Evolutionary conservation across 2,329 filamentous ascomycete genomes (phyloP).

Genomic region (Cladosporium sp.): DNA sequence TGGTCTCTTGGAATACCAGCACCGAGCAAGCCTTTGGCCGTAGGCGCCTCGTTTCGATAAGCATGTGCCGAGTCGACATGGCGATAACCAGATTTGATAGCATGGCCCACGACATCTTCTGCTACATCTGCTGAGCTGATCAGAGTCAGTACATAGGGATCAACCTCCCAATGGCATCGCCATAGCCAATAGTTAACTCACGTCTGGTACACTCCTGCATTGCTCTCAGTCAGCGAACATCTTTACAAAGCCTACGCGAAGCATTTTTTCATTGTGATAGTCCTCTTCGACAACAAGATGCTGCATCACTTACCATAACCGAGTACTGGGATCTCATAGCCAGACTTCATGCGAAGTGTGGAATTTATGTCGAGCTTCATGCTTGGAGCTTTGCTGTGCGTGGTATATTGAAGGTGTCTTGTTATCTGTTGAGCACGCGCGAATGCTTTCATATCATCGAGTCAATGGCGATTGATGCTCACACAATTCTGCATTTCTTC

Average conservation of each 20-base stretch:
- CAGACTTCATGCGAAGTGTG: slow-evolving; percentile 58
- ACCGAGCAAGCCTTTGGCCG: slow-evolving; percentile 54
- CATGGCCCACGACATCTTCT: slow-evolving; percentile 60
- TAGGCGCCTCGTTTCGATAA: slow-evolving; percentile 62
- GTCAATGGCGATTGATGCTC: background rate
- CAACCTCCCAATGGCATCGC: too few relatives aligned
- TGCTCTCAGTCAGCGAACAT: background rate
- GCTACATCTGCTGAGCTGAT: slow-evolving; percentile 57
- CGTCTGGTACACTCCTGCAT: slow-evolving; percentile 40
- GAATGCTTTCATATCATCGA: slow-evolving; percentile 8
- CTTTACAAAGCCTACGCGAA: background rate
- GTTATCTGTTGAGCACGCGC: background rate
- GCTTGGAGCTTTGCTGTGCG: background rate
- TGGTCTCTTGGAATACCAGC: slow-evolving; percentile 56
- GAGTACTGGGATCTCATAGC: slow-evolving; percentile 62
- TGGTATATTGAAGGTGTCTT: background rate
- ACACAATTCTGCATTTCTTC: background rate
- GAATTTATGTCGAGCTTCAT: slow-evolving; percentile 52
- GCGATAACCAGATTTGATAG: slow-evolving; percentile 58
- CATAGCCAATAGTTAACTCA: too few relatives aligned
- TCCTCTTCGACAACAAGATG: background rate
- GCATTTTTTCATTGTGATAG: background rate
- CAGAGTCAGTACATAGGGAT: slow-evolving; percentile 23
- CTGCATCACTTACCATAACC: slow-evolving; percentile 56
- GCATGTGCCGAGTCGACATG: slow-evolving; percentile 62